These are phyloP conservation scores for Colletotrichum simmondsii DNA, from an alignment of 2,329 filamentous ascomycete species.

Conservation along the genomic window DNA sequence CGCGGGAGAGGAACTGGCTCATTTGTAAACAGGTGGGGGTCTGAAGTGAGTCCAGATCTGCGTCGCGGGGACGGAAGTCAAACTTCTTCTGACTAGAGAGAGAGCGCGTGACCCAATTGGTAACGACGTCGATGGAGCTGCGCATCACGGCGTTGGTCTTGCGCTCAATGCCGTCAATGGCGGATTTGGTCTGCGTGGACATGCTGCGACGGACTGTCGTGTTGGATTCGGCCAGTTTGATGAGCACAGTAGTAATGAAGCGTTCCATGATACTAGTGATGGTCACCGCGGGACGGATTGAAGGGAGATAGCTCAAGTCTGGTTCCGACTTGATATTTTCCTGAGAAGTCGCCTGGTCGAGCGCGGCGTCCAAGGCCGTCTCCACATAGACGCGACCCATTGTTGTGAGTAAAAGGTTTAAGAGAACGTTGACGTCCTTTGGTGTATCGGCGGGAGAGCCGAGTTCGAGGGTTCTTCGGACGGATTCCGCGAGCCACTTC, in stretches of 20 bases:
- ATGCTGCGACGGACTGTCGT: slow-evolving; percentile 91
- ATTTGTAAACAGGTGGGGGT: slow-evolving; percentile 87
- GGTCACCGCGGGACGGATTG: slow-evolving; percentile 83
- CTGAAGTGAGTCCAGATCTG: slow-evolving; percentile 82
- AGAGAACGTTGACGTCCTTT: slow-evolving; percentile 88
- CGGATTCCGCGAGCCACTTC: slow-evolving; percentile 95
- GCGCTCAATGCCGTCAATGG: slow-evolving; percentile 82
- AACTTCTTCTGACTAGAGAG: slow-evolving; percentile 85
- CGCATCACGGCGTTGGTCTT: slow-evolving; percentile 76
- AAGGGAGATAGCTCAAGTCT: slow-evolving; percentile 84
- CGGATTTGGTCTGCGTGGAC: slow-evolving; percentile 81
- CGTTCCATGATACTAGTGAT: slow-evolving; percentile 94
- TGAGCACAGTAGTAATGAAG: slow-evolving; percentile 89
- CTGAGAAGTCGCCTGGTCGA: slow-evolving; percentile 79
- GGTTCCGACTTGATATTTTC: slow-evolving; percentile 87
- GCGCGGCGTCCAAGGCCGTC: slow-evolving; percentile 74
- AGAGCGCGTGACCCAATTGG: slow-evolving; percentile 80
- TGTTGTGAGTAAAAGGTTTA: slow-evolving; percentile 84
- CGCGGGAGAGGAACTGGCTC: slow-evolving; percentile 80
- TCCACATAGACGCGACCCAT: slow-evolving; percentile 87
- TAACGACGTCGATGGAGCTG: slow-evolving; percentile 71
- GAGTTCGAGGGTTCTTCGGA: slow-evolving; percentile 91
- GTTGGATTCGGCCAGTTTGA: slow-evolving; percentile 89
- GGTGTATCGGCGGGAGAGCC: slow-evolving; percentile 88
- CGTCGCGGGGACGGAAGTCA: slow-evolving; percentile 90